Conservation (phyloP, 305 asterid species). For the Coffea humblotiana region DNA sequence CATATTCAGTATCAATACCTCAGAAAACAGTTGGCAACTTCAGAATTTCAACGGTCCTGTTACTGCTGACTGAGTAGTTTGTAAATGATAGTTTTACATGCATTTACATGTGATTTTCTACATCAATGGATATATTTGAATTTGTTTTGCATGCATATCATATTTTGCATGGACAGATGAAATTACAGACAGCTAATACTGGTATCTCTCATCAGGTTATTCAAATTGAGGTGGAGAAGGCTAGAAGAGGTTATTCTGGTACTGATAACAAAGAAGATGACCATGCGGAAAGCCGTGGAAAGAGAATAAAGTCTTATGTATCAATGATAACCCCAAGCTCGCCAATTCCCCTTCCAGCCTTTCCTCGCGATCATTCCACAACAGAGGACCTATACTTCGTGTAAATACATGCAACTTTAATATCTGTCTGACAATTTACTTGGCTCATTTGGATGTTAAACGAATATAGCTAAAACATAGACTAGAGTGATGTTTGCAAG, state of each 20-base stretch:
- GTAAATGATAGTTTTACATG: background rate
- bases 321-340: constrained; percentile 35
- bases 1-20: background rate
- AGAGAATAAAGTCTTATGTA: background rate
- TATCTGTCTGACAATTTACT: constrained; percentile 15
- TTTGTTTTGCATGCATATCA: background rate
- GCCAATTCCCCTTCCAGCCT: constrained; percentile 50
- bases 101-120: background rate
- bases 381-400: constrained; percentile 50
- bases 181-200: background rate
- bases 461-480: background rate
- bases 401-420: constrained; percentile 29
- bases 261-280: constrained; percentile 24
- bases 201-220: constrained; percentile 28
- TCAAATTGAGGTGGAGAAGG: constrained; percentile 32
- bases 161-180: background rate
- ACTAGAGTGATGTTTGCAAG: background rate
- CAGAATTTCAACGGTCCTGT: background rate
- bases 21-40: background rate
- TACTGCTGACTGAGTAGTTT: background rate
- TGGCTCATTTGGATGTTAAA: background rate
- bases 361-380: constrained; percentile 17
- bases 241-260: constrained; percentile 29
- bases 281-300: constrained; percentile 14
- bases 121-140: background rate